Evolutionary conservation across 2,329 filamentous ascomycete genomes (phyloP), one percentile per base, ranked within the genome.

Genomic region (Ophiostoma ulmi): DNA sequence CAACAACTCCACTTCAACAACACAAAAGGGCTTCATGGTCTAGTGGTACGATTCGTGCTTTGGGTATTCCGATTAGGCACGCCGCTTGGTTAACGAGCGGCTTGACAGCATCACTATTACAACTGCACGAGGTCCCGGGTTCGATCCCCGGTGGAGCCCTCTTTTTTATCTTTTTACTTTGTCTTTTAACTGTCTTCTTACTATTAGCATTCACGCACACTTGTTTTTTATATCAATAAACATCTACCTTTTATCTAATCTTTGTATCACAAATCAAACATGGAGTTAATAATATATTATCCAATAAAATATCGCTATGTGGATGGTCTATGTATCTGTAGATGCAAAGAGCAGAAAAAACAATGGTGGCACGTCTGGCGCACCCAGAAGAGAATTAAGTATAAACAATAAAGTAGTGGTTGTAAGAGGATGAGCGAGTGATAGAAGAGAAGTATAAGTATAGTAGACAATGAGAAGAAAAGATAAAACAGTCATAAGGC

Each of bases 11-110:
- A 65, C 63, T 20, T 17, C 58, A 55, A 63, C 36, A 39, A 22
- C 20, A 31, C 31, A 31, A 31, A 48, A 52, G 41, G 66, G 66
- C 66, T 68, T 68, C 66, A 55, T 68, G 66, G 66, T 68, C 66
- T 68, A 68, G 66, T 68, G 66, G 66, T 68, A 68, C 66, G 66
- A 68, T 68, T 68, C 66, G 66, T 68, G 66, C 66, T 68, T 68
- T 68, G 66, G 66, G 66, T 68, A 41, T 26, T 35, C 58, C 26
- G 58, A 65, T 36, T 39, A 36, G 41, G 41, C 66, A 68, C 66
- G 41, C 26, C 44, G n/a, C 44, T 36, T 38, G 65, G 22, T 44
- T 44, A 17, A 48, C 39, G 36, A 65, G 35, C 20, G 63, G 36
- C 63, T 31, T n/a, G 35, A 44, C 8, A 65, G 55, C 22, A 65